A percentile compares a stretch with the other conserved stretches of the same genome.
Evolutionary conservation across 2,329 filamentous ascomycete species (phyloP).

Genomic region (Talaromyces sp.): DNA sequence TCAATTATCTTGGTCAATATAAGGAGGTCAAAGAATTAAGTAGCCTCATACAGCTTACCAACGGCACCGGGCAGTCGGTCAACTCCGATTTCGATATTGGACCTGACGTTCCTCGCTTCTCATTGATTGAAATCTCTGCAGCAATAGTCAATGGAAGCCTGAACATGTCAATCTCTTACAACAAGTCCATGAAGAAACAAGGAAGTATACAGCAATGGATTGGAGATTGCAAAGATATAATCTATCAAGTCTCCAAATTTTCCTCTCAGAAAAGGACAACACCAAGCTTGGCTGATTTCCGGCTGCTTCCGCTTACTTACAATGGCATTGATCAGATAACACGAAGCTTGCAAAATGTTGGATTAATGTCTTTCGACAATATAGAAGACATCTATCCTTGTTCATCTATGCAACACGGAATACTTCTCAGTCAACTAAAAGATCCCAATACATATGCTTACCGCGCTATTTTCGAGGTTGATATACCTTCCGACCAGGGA

Average conservation of each 20-base stretch:
- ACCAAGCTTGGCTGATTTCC: conserved; percentile 21
- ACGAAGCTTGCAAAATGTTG: conserved; percentile 9
- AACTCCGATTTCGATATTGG: conserved; percentile 17
- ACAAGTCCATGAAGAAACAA: conserved; percentile 17
- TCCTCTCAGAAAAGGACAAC: not conserved
- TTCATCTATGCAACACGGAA: conserved; percentile 27
- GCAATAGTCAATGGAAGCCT: conserved; percentile 18
- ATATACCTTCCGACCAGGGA: conserved; percentile 9
- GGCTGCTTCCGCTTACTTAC: conserved; percentile 24
- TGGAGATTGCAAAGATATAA: conserved; percentile 10
- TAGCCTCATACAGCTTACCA: conserved; percentile 18
- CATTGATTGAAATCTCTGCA: conserved; percentile 21
- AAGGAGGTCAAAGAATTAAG: conserved; percentile 21
- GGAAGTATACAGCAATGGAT: conserved; percentile 18
- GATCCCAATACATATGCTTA: conserved; percentile 23
- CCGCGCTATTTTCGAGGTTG: conserved; percentile 20
- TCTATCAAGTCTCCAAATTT: not conserved
- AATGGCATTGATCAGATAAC: conserved; percentile 12
- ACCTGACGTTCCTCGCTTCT: conserved; percentile 18
- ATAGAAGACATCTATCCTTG: conserved; percentile 26
- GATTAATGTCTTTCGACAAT: conserved; percentile 19
- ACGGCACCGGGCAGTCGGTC: conserved; percentile 17
- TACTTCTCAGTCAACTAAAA: conserved; percentile 25
- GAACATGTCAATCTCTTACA: conserved; percentile 19
- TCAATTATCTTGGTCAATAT: conserved; percentile 26